These are phyloP conservation scores for Cyathus pygmaeus DNA, from an alignment of 1,284 basidiomycete genomes.

Conservation along the genomic window DNA sequence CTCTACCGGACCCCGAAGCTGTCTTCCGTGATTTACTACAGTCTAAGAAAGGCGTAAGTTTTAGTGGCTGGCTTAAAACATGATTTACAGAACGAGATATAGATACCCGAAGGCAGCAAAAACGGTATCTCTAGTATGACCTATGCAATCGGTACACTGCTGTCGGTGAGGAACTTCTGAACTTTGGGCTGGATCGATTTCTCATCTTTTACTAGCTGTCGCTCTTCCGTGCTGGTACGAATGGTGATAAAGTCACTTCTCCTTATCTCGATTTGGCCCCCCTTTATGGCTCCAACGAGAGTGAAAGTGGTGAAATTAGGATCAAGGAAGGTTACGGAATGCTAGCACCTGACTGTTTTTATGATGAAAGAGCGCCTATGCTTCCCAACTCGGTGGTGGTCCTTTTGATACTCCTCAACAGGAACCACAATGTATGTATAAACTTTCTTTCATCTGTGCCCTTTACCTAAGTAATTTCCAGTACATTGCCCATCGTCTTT, in stretches of 20 bases:
- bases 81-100: background rate
- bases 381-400: slow-evolving; percentile 18
- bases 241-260: slow-evolving; percentile 13
- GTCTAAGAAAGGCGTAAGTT: background rate
- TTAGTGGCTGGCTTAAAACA: background rate
- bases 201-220: slow-evolving; percentile 15
- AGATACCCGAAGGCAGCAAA: background rate
- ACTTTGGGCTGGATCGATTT: too few relatives aligned
- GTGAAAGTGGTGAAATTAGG: slow-evolving; percentile 17
- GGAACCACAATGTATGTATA: slow-evolving; percentile 29
- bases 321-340: slow-evolving; percentile 23
- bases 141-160: slow-evolving; percentile 7
- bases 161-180: slow-evolving; percentile 6
- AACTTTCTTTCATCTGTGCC: background rate
- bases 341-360: slow-evolving; percentile 27
- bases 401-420: slow-evolving; percentile 27
- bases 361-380: slow-evolving; percentile 17
- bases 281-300: slow-evolving; percentile 22
- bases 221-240: slow-evolving; percentile 13
- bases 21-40: background rate
- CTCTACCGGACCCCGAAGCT: background rate
- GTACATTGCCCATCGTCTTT: background rate
- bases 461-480: background rate
- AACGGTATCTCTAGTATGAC: slow-evolving; percentile 12
- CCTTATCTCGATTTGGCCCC: slow-evolving; percentile 27